Base-by-base conservation (phyloP, 2,329 filamentous ascomycete species). In the Penicillium vulpinum region DNA sequence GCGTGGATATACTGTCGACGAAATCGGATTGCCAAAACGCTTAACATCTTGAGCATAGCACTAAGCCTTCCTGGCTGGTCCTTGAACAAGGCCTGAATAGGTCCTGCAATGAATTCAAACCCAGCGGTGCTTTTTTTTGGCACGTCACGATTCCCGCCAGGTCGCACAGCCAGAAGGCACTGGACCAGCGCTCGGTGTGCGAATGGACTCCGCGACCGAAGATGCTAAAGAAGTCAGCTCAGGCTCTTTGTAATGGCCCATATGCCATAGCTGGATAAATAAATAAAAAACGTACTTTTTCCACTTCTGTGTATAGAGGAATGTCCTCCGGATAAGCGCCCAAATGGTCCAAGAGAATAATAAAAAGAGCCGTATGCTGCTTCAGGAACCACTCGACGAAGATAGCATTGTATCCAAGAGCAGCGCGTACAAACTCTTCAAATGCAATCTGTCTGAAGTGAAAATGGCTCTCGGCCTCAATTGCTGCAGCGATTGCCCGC, bases 301-400 rank as follows among this genome's bases (percentile, higher is more conserved):
- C 74, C 31, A 75, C 73, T 48, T 75, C 69, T 4, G 63, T 22
- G 47, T 76, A 77, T 22, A 65, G 60, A 13, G 54, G 50, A 5
- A 70, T 52, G 13, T 75, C 67, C 7, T 74, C 69, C 2, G 70
- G 70, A 33, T 70, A 70, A 2, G 66, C 62, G 29, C 66, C 54
- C 7, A 77, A 58, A 54, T 75, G 67, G 33, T 67, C 65, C 7
- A 66, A 59, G 10, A 77, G 58, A 47, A 73, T 63, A 29, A 71
- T 65, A 54, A 71, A 73, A 11, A 76, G 62, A 4, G 69, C 63
- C 31, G 69, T 71, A 59, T 77, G 74, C 49, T 76, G 74, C 6
- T 70, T 61, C 8, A 77, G 57, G 39, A 77, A 76, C 71, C 73
- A 77, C 26, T 75, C 68, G 10, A 77, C 70, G 4, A 70, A 68